Base-by-base conservation (phyloP, 2,329 filamentous ascomycete species). In the Talaromyces verruculosus region DNA sequence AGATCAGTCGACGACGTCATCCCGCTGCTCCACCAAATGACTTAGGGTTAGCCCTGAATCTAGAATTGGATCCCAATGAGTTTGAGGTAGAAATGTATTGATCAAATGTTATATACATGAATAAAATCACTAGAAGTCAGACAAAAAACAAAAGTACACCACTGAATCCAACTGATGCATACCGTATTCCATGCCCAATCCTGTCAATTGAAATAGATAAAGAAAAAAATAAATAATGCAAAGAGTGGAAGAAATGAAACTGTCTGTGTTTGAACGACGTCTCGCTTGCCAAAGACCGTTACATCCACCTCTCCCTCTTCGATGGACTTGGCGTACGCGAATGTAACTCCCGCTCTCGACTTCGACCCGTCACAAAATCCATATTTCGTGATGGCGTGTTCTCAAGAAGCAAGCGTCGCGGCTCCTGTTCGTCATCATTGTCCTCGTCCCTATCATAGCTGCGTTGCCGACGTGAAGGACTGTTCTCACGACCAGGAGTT, bases 261-360 rank as follows among this genome's bases (percentile, higher is more conserved):
- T 17, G 19, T 39, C 53, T 37, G 33, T 22, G 33, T 35, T 35
- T 35, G 33, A 35, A 35, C 10, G 30, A 3, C 11, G 33, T 19
- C 4, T 25, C 39, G 30, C 30, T 15, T 19, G 8, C 25, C 17
- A n/a, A 57, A 22, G 49, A 33, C 19, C 11, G 25, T 25, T 53
- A 65, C 57, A 64, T 64, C 28, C 55, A 61, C 51, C 63, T 49
- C 47, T 65, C 66, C 35, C 66, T 71, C 67, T 79, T 79, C 1
- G 71, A 70, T 3, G 78, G 78, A 51, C 65, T 67, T 17, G 78
- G 78, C 1, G 75, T 78, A n/a, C 75, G 76, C 58, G 76, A 66
- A 51, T 77, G 74, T 11, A 68, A 68, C 49, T 74, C 72, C 4
- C 74, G 71, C 43, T 74, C 73, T 22, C 73, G 75, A 55, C 68